Base-by-base conservation (phyloP, 208 protist species). In the Trypanosoma grayi region DNA sequence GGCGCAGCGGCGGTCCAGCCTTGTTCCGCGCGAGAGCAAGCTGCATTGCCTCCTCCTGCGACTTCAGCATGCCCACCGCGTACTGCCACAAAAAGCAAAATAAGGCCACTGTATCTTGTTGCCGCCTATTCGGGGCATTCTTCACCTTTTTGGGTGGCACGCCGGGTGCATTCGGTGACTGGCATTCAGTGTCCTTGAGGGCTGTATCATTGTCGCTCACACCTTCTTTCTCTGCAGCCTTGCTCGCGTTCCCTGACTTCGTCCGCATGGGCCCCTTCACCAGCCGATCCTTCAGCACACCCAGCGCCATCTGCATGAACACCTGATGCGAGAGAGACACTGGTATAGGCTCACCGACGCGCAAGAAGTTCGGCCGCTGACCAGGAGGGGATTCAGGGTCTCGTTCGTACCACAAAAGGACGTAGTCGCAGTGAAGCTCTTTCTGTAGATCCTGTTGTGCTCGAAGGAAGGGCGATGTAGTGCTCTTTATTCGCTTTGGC, bases 291-390 rank as follows among this genome's bases (percentile, higher is more conserved):
- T 74, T 74, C 20, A 74, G 53, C 0, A 68, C 41, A 7, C 60
- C 56, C 13, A 74, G 62, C 16, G 68, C 68, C 60, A 67, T 74
- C 53, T 67, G 68, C 60, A 74, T 66, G 51, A 74, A 74, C 20
- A 58, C 68, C n/a, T 74, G 68, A 47, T 74, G 68, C 4, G 54
- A 57, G 6, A 74, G 52, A 22, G 50, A 61, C 1, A 74, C 60
- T 28, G 53, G 68, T 46, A 72, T 72, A 20, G 66, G 66, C 16
- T 65, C 43, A 2, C 66, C 57, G 10, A 72, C 57, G 4, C 18
- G 4, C 7, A 72, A 14, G 14, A 60, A 72, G 14, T 64, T 72
- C 30, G 66, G 66, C 10, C 56, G 43, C 33, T 72, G 56, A 2
- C 66, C 66, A 20, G 48, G 30, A 41, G 44, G 27, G 1, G 48